phyloP scores from a whole-genome alignment of 495 filamentous ascomycete genomes.

The Achaetomiella virescens region DNA sequence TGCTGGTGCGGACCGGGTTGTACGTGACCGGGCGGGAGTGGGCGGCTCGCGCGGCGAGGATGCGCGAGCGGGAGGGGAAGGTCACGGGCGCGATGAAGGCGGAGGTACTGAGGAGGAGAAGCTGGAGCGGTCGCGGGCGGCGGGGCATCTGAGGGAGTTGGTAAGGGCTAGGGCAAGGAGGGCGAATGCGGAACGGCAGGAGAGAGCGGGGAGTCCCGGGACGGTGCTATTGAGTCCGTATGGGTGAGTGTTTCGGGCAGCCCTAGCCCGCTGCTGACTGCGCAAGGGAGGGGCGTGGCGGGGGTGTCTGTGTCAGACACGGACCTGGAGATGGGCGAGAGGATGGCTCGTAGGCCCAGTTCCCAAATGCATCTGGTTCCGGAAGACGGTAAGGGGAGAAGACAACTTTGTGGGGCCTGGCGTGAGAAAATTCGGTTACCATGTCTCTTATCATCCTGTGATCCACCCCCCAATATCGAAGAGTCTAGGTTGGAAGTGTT shows the following conservation, averaged over 20 bases:
- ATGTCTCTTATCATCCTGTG: too few species aligned
- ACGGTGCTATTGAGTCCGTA: slow-evolving; percentile 4
- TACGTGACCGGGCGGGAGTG: slow-evolving; percentile 18
- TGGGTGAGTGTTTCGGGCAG: background rate
- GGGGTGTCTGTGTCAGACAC: too few species aligned
- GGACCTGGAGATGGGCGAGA: slow-evolving; percentile 18
- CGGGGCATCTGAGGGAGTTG: slow-evolving; percentile 14
- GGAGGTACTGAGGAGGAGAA: slow-evolving; percentile 22
- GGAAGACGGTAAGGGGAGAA: too few species aligned
- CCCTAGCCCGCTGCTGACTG: slow-evolving; percentile 11
- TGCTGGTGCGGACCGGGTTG: slow-evolving; percentile 15
- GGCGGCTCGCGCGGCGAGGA: slow-evolving; percentile 1
- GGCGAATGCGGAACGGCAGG: background rate
- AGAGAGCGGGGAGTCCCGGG: background rate
- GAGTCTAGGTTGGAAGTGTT: too few species aligned
- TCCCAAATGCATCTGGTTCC: slow-evolving; percentile 13
- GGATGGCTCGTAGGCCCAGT: slow-evolving; percentile 8
- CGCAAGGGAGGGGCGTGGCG: background rate
- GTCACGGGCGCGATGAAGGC: slow-evolving; percentile 23
- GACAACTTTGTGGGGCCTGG: too few species aligned
- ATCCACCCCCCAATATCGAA: too few species aligned
- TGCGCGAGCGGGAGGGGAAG: slow-evolving; percentile 14
- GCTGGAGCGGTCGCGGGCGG: slow-evolving; percentile 17
- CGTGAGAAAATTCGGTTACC: too few species aligned
- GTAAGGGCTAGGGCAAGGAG: slow-evolving; percentile 5